Evolutionary conservation across 331 rosid genomes (phyloP), one percentile per base, ranked within the genome.

Genomic region (Ulmus americana): DNA sequence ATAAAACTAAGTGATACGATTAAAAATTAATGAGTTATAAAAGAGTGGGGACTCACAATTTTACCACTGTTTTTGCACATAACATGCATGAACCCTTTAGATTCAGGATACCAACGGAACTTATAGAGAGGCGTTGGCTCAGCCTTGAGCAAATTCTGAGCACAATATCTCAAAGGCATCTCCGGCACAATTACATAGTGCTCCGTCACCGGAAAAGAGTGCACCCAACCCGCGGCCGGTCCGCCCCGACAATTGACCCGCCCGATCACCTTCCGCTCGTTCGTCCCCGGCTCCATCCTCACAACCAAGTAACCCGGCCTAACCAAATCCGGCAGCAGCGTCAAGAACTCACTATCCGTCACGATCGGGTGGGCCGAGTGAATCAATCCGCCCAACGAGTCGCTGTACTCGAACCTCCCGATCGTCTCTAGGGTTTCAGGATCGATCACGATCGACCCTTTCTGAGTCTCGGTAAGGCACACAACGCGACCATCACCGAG

Each of bases 291-390:
- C 53, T 78, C 84, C 97, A 94, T 94, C 70, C 88, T 74, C 40
- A 81, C 97, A 40, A 67, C 99, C 51, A 82, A 43, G 74, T 94
- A 90, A 0, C 97, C 97, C 0, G 97, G 86, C 40, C 65, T 94
- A 7, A 94, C 15, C 69, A 94, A 60, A 71, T 94, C 97, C 0
- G 99, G 99, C 51, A 94, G 41, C 60, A 94, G 48, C 3, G 99
- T 85, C 59, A 90, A 7, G 55, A 94, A 90, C 65, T 94, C 99
- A 0, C 54, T 13, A 1, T 85, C 95, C 0, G 96, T 94, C 68
- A 94, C 99, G 6, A 94, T 78, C 0, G 99, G 97, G 55, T 94
- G 99, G 1, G 99, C 97, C 0, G 99, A 85, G 72, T 94, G 99
- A 14, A 94, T 81, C 39, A 94, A 45, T 6, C 99, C 99, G 0